Base-by-base conservation (phyloP, 1,139 yeast species). In the Candida sp. region DNA sequence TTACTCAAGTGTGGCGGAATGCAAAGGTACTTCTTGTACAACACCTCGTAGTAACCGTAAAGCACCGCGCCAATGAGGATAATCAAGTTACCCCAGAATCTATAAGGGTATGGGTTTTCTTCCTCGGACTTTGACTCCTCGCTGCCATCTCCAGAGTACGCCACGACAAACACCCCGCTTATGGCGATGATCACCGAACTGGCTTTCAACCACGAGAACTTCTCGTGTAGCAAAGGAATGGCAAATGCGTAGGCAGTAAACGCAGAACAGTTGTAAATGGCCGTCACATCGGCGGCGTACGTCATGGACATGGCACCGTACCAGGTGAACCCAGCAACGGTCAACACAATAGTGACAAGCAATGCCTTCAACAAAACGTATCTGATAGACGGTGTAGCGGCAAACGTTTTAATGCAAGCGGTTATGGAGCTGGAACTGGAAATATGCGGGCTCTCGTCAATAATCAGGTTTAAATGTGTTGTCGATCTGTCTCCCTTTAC, bases 181-280 rank as follows among this genome's bases (percentile, higher is more conserved):
- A 90, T 72, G 6, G 96, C 96, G 35, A 88, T 73, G 1, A 84
- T 58, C 8, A 91, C 97, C n/a, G 93, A 84, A 40, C 77, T 65
- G 7, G 85, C 78, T 65, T 90, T 91, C 52, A 84, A 68, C 78
- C 84, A 77, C 1, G 88, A 80, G 59, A 90, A 84, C 46, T 70
- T 73, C 61, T 91, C 97, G 39, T 77, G 70, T 48, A 91, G 75
- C 42, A 91, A 68, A 2, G 93, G 90, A 30, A 91, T 86, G 2
- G 96, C 92, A 69, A 91, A 90, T 5, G 90, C 83, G 63, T 91
- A 87, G 0, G 97, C 97, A 5, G 93, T 87, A 65, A 91, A 90
- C 0, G 96, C 96, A 9, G 93, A 86, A 63, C 96, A 90, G 70
- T 91, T 91, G 70, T 90, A 91, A 55, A 91, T 91, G 7, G 97